A percentile compares a stretch with the other conserved stretches of the same genome.
Conservation (phyloP, 306 rosid genomes). For the Quillaja saponaria region DNA sequence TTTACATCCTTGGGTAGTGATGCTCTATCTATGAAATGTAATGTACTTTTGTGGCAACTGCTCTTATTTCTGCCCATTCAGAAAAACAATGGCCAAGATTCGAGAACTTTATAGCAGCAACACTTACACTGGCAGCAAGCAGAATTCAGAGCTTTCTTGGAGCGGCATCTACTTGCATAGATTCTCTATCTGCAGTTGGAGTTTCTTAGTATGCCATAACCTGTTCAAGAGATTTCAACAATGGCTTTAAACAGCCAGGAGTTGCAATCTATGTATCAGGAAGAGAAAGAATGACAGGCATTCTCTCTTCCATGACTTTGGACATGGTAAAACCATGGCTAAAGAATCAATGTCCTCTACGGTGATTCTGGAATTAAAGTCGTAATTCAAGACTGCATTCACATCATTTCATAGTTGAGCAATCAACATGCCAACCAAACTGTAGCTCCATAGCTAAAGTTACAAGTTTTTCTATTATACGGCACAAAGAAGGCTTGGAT, state of each 20-base stretch:
- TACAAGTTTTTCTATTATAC: too few species aligned
- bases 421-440: too few species aligned
- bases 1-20: conserved; percentile 47
- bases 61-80: conserved; percentile 79
- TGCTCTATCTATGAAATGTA: conserved; percentile 55
- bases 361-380: too few species aligned
- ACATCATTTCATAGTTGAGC: too few species aligned
- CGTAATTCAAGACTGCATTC: too few species aligned
- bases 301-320: too few species aligned
- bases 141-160: conserved; percentile 71
- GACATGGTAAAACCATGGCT: too few species aligned
- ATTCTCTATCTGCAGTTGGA: conserved; percentile 33
- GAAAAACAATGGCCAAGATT: conserved; percentile 50
- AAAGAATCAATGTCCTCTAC: too few species aligned
- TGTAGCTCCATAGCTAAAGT: too few species aligned
- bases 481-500: too few species aligned
- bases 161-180: conserved; percentile 31
- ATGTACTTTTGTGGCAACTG: conserved; percentile 59
- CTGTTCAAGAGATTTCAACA: conserved; percentile 31
- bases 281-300: too few species aligned
- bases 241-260: conserved; percentile 9
- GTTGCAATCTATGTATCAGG: too few species aligned
- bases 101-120: conserved; percentile 65
- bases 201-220: conserved; percentile 58
- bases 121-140: conserved; percentile 82